These are phyloP conservation scores for Leptomonas pyrrhocoris DNA, from an alignment of 208 protist genomes.

Conservation along the genomic window DNA sequence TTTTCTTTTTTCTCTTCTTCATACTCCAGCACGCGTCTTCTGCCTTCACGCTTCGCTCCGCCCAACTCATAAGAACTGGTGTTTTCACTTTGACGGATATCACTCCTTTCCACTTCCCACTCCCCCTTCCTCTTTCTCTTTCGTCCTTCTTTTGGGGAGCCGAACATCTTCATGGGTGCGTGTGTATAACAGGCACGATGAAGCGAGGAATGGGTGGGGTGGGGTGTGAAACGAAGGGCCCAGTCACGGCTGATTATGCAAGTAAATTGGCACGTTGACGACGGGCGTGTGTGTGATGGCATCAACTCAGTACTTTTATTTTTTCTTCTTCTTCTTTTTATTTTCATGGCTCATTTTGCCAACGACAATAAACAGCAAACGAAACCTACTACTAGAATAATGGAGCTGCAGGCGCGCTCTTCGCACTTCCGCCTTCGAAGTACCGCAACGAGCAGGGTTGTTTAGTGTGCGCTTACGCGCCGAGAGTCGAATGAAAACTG, in stretches of 20 bases:
- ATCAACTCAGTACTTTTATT: conserved; percentile 22
- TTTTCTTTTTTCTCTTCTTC: conserved; percentile 13
- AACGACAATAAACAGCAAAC: conserved; percentile 6
- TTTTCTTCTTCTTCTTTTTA: conserved; percentile 24
- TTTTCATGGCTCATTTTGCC: conserved; percentile 12
- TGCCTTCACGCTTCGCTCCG: conserved; percentile 23
- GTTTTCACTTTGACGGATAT: conserved; percentile 32
- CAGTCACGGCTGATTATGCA: neutral
- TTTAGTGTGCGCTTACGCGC: too few relatives aligned
- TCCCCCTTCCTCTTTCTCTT: conserved; percentile 37
- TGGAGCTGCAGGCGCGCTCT: too few relatives aligned
- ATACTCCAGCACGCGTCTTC: conserved; percentile 9
- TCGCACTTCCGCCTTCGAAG: too few relatives aligned
- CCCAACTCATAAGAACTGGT: conserved; percentile 69
- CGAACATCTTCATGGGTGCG: conserved; percentile 18
- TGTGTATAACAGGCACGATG: conserved; percentile 13
- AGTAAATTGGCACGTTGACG: neutral
- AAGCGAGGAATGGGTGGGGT: conserved; percentile 22
- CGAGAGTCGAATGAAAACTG: too few relatives aligned
- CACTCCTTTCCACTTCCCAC: conserved; percentile 23
- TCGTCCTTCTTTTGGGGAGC: conserved; percentile 13
- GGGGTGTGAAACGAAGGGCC: too few relatives aligned
- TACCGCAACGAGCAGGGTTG: too few relatives aligned
- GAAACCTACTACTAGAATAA: neutral
- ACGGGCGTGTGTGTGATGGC: conserved; percentile 15